Percentiles rank a stretch among this genome's conserved stretches.
phyloP scores from a whole-genome alignment of 2,329 filamentous ascomycete species.

The Aspergillus amoenus region DNA sequence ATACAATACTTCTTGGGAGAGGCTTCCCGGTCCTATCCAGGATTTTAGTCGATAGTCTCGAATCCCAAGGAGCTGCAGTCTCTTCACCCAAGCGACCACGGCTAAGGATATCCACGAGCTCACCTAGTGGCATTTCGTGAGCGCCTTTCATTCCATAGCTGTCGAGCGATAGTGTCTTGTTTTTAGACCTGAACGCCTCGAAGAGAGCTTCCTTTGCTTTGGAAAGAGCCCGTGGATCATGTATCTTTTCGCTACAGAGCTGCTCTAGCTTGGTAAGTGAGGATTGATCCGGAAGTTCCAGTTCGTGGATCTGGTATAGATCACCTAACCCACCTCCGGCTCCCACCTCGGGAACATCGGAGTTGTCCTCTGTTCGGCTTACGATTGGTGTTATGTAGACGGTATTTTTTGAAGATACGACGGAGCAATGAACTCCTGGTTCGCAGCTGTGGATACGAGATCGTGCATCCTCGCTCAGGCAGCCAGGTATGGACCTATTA shows the following conservation, averaged over 20 bases:
- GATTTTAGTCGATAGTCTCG: background rate
- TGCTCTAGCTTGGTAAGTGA: conserved; percentile 54
- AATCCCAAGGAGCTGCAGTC: background rate
- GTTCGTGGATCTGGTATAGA: conserved; percentile 64
- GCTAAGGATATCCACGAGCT: conserved; percentile 34
- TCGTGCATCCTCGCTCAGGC: conserved; percentile 63
- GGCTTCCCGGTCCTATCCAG: conserved; percentile 2
- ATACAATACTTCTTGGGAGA: conserved; percentile 37
- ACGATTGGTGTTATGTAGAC: conserved; percentile 81
- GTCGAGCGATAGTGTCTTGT: conserved; percentile 38
- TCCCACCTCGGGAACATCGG: conserved; percentile 69
- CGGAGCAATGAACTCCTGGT: conserved; percentile 55
- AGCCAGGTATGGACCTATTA: conserved; percentile 68
- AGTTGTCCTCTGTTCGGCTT: conserved; percentile 56
- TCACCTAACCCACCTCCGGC: conserved; percentile 78
- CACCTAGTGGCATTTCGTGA: conserved; percentile 37
- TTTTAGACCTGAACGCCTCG: conserved; percentile 34
- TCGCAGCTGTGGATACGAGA: conserved; percentile 85
- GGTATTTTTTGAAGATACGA: conserved; percentile 49
- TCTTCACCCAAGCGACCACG: conserved; percentile 18
- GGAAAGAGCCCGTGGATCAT: conserved; percentile 26
- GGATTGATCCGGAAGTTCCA: conserved; percentile 56
- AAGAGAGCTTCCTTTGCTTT: conserved; percentile 31
- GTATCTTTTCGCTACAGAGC: conserved; percentile 48
- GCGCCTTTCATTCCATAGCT: conserved; percentile 38